Conservation (phyloP, 345 rosid species). For the Heritiera fomes region DNA sequence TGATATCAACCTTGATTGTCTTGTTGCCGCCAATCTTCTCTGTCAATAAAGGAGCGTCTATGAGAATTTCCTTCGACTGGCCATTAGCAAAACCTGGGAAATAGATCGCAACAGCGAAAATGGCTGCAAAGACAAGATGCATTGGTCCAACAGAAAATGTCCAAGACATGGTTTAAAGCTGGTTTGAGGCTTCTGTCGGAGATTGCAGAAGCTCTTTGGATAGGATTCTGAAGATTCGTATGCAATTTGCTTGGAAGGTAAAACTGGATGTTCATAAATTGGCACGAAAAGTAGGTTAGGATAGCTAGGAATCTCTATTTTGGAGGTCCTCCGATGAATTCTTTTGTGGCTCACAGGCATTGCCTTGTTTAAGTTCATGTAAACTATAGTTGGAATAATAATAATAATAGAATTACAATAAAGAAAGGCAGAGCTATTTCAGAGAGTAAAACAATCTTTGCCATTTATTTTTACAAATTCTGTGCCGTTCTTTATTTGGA, state of each 20-base stretch:
- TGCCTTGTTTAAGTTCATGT: neutral
- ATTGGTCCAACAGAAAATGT: neutral
- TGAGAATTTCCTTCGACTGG: constrained; percentile 14
- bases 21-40: constrained; percentile 58
- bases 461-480: no score
- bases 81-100: constrained; percentile 27
- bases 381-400: no score
- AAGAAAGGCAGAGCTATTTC: no score
- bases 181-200: neutral
- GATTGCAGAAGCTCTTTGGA: neutral
- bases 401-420: no score
- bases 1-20: constrained; percentile 69
- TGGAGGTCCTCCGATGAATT: neutral
- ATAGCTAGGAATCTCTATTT: neutral
- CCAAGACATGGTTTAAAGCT: neutral
- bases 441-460: no score
- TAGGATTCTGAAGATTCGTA: neutral
- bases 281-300: neutral
- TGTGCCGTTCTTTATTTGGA: no score
- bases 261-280: neutral
- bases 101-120: constrained; percentile 21
- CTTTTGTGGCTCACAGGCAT: constrained; percentile 1
- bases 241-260: neutral
- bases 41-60: constrained; percentile 68
- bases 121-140: constrained; percentile 18